Base-by-base conservation (phyloP, 371 early-diverging fungal genomes). In the Apophysomyces elegans region DNA sequence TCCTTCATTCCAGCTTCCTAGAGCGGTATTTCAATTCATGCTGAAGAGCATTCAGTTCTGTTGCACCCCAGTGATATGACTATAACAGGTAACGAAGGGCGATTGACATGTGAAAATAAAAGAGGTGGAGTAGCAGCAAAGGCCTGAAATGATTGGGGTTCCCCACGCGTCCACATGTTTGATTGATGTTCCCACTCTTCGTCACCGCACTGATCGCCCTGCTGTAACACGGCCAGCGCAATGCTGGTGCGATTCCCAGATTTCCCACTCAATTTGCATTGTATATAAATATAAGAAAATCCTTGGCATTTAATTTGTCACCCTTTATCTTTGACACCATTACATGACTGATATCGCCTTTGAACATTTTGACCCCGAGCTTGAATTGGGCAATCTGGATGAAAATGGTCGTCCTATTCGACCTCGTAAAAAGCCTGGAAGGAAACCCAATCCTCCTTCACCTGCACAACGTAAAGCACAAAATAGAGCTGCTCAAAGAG, bases 391-490 rank as follows among this genome's bases (percentile, higher is more conserved):
- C 16, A 74, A 70, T 60, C 50, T 69, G 14, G 74, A 74, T 59
- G 70, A 67, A 39, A 70, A 74, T 59, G 74, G 74, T n/a, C 47
- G 61, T 36, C 74, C 74, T 47, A 74, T 74, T 39, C 74, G 74
- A 26, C 74, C 74, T n/a, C 61, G 70, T 2, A 74, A 74, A 50
- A 74, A 74, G 47, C 74, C 74, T 2, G 74, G 74, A 0, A 47
- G 74, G 3, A 74, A 74, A 59, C 74, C 74, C 3, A 74, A 74
- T 47, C 74, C 74, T 18, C 74, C 74, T 21, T 70, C 70, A 7
- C 73, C 85, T 37, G 78, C 86, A 46, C 80, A 83, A 59, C 86
- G 90, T 36, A 86, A 74, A 60, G 74, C 74, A 7, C 74, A 74
- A 35, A 74, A 74, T 32, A 46, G 74, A 37, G 74, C 74, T 3